Evolutionary conservation across 2,329 filamentous ascomycete species (phyloP).

Genomic region (Blastomyces silverae): DNA sequence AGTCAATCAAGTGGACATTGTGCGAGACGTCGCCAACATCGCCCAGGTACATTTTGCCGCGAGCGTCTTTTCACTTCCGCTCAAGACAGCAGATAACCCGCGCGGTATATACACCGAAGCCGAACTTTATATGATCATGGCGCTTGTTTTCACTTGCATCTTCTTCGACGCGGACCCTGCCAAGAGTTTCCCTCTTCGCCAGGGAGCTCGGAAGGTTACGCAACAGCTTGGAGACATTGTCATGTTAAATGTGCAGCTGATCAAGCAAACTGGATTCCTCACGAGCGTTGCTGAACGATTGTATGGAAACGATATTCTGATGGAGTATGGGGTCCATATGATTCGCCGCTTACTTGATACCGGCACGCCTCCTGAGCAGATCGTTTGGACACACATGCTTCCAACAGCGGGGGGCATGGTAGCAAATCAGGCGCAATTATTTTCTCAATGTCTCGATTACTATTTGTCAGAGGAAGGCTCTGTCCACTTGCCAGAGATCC

Average conservation of each 20-base stretch:
- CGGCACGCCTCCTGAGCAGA: conserved; percentile 42
- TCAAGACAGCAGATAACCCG: conserved; percentile 25
- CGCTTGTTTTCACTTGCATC: conserved; percentile 45
- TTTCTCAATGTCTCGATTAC: conserved; percentile 52
- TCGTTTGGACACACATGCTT: conserved; percentile 53
- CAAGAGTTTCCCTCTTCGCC: conserved; percentile 43
- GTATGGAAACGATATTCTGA: conserved; percentile 33
- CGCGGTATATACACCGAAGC: conserved; percentile 44
- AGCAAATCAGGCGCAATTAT: conserved; percentile 52
- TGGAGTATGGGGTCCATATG: conserved; percentile 51
- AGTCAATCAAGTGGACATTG: conserved; percentile 26
- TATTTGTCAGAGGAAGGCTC: conserved; percentile 48
- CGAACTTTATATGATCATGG: conserved; percentile 48
- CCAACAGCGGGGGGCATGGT: conserved; percentile 53
- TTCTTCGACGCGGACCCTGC: conserved; percentile 45
- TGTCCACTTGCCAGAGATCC: conserved; percentile 44
- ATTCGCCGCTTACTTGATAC: conserved; percentile 48
- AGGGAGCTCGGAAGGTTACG: conserved; percentile 38
- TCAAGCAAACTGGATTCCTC: conserved; percentile 26
- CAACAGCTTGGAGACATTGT: conserved; percentile 37
- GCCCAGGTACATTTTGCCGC: conserved; percentile 25
- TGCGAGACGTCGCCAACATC: conserved; percentile 25
- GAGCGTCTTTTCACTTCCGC: conserved; percentile 25
- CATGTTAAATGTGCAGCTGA: conserved; percentile 38
- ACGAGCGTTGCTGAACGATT: conserved; percentile 31